A percentile compares a stretch with the other conserved stretches of the same genome.
Conservation (phyloP, 495 filamentous ascomycete genomes). For the Penicillium maclennaniae region DNA sequence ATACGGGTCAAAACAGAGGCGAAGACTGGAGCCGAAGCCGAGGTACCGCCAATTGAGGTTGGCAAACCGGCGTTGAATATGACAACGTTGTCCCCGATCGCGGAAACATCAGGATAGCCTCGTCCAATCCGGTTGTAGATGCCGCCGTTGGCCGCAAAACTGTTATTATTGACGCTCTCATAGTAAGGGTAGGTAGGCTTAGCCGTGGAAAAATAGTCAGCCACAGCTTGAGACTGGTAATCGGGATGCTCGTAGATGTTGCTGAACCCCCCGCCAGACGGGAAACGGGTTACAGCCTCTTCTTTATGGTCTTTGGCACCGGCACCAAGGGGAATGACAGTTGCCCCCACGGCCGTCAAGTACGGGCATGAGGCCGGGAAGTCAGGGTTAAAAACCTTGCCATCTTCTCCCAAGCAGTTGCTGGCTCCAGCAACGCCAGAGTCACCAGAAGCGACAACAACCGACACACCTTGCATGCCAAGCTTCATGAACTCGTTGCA, state of each 20-base stretch:
- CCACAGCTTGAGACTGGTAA: conserved; percentile 55
- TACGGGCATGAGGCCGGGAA: conserved; percentile 52
- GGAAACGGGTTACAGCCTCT: conserved; percentile 42
- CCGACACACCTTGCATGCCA: conserved; percentile 56
- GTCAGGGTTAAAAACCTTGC: conserved; percentile 45
- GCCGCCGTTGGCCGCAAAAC: conserved; percentile 40
- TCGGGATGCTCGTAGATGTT: conserved; percentile 59
- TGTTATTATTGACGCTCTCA: conserved; percentile 34
- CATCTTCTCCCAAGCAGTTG: conserved; percentile 37
- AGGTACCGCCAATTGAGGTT: conserved; percentile 50
- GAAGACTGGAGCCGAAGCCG: conserved; percentile 54
- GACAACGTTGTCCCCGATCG: conserved; percentile 56
- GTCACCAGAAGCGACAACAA: conserved; percentile 60
- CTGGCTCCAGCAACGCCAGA: conserved; percentile 51
- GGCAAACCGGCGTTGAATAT: conserved; percentile 41
- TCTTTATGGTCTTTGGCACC: conserved; percentile 36
- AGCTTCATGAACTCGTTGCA: conserved; percentile 64
- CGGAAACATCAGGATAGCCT: conserved; percentile 63
- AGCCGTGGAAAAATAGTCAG: conserved; percentile 45
- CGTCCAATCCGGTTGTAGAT: conserved; percentile 59
- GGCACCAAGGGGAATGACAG: conserved; percentile 37
- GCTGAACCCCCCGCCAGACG: conserved; percentile 64
- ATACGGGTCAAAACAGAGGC: conserved; percentile 56
- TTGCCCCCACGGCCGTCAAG: conserved; percentile 50
- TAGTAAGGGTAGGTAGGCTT: conserved; percentile 44